phyloP scores from a whole-genome alignment of 208 protist genomes.

The Trypanosoma lewisi region DNA sequence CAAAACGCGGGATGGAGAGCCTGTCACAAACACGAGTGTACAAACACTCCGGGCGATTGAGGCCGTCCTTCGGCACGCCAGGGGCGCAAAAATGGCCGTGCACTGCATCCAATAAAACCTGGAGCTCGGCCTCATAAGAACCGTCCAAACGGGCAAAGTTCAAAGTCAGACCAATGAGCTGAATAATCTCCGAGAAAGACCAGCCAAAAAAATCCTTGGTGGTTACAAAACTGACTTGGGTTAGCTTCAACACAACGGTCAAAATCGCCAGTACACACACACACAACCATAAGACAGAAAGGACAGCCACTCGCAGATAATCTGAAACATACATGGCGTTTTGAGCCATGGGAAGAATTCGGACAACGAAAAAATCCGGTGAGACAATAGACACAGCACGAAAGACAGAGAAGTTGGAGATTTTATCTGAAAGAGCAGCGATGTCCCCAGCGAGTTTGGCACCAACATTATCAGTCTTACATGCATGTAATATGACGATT shows the following conservation, averaged over 20 bases:
- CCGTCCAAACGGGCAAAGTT: conserved; percentile 35
- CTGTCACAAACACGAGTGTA: conserved; percentile 21
- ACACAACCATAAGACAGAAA: conserved; percentile 20
- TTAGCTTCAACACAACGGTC: conserved; percentile 28
- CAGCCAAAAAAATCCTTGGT: conserved; percentile 21
- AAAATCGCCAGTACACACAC: conserved; percentile 13
- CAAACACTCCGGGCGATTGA: conserved; percentile 21
- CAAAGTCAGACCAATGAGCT: conserved; percentile 31
- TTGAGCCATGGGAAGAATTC: conserved; percentile 26
- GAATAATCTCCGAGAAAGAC: conserved; percentile 18
- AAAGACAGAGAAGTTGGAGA: conserved; percentile 25
- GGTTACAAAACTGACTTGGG: conserved; percentile 31
- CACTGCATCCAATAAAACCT: conserved; percentile 29
- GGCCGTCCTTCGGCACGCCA: conserved; percentile 16
- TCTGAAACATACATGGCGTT: conserved; percentile 8
- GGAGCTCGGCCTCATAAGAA: conserved; percentile 27
- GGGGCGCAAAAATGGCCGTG: conserved; percentile 29
- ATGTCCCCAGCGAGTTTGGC: conserved; percentile 31
- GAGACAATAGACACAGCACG: conserved; percentile 24
- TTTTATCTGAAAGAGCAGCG: conserved; percentile 18
- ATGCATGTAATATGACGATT: conserved; percentile 22
- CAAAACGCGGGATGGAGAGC: conserved; percentile 12
- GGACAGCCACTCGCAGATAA: conserved; percentile 14
- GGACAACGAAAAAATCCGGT: conserved; percentile 18
- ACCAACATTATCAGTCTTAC: conserved; percentile 22